A percentile compares a stretch with the other conserved stretches of the same genome.
Evolutionary conservation across 2,329 filamentous ascomycete species (phyloP).

Genomic region (Rhytidhysteron rufulum): DNA sequence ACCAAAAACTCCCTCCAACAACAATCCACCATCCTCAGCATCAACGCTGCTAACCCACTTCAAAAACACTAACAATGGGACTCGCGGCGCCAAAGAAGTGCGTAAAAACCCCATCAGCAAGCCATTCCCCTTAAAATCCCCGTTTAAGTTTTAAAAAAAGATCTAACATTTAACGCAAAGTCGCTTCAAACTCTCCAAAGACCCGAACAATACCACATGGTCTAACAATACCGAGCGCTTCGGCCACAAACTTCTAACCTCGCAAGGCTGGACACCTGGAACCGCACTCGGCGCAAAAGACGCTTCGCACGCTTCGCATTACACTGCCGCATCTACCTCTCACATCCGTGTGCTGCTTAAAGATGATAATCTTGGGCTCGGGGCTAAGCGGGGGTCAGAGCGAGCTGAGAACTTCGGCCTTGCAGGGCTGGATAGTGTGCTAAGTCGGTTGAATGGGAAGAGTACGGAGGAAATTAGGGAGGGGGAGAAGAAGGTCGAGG

Average conservation of each 20-base stretch:
- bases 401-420: constrained; percentile 73
- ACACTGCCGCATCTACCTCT: constrained; percentile 75
- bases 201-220: constrained; percentile 97
- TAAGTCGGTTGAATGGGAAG: constrained; percentile 88
- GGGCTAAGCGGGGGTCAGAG: constrained; percentile 71
- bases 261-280: constrained; percentile 89
- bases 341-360: constrained; percentile 84
- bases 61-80: constrained; percentile 52
- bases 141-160: constrained; percentile 14
- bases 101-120: constrained; percentile 23
- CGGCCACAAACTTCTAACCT: constrained; percentile 82
- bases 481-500: constrained; percentile 64
- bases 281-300: constrained; percentile 74
- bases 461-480: constrained; percentile 60
- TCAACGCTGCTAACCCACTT: neutral
- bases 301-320: constrained; percentile 69
- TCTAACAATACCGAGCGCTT: constrained; percentile 75
- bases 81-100: constrained; percentile 67
- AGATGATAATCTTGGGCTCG: constrained; percentile 86
- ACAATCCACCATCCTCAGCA: neutral
- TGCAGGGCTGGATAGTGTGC: constrained; percentile 77
- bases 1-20: constrained; percentile 24
- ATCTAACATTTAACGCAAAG: constrained; percentile 34
- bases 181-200: constrained; percentile 72
- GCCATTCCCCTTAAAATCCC: neutral